These are phyloP conservation scores for Microsporum audouinii DNA, from an alignment of 2,329 filamentous ascomycete species.

Conservation along the genomic window DNA sequence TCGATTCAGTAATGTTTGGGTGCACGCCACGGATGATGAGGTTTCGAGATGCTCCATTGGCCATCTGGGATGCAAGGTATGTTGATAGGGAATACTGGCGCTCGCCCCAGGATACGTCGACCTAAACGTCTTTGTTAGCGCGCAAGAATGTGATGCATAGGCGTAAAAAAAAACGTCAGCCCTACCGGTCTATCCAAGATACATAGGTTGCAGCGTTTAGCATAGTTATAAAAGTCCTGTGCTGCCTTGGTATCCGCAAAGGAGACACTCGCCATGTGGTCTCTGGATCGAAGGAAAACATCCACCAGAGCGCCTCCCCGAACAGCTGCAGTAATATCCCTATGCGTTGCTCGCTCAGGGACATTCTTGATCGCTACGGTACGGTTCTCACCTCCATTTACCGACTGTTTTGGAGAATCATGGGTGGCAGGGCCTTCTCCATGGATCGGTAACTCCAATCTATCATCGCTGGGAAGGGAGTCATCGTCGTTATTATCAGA, in stretches of 20 bases:
- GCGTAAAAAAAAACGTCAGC: slow-evolving; percentile 17
- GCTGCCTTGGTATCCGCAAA: slow-evolving; percentile 56
- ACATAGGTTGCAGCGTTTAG: slow-evolving; percentile 55
- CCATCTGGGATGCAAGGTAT: slow-evolving; percentile 54
- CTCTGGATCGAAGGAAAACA: slow-evolving; percentile 49
- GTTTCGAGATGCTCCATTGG: slow-evolving; percentile 59
- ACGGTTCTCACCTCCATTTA: slow-evolving; percentile 15
- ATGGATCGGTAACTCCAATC: slow-evolving; percentile 14
- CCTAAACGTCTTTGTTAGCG: slow-evolving; percentile 35
- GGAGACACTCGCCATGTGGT: slow-evolving; percentile 54
- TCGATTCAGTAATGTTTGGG: slow-evolving; percentile 48
- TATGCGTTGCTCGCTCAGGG: slow-evolving; percentile 49
- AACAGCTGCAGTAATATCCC: slow-evolving; percentile 53
- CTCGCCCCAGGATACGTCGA: slow-evolving; percentile 58
- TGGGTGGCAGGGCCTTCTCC: slow-evolving; percentile 15
- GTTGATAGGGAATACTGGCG: slow-evolving; percentile 55
- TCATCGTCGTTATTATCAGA: slow-evolving; percentile 16
- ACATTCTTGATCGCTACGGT: slow-evolving; percentile 51
- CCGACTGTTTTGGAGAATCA: slow-evolving; percentile 10
- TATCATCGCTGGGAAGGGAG: slow-evolving; percentile 20
- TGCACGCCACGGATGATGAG: slow-evolving; percentile 54
- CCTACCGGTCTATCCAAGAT: slow-evolving; percentile 55
- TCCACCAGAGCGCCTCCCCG: slow-evolving; percentile 62
- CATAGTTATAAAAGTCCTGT: slow-evolving; percentile 53
- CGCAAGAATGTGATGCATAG: background rate